Evolutionary conservation across 2,329 filamentous ascomycete genomes (phyloP), one percentile per base, ranked within the genome.

Genomic region (Fusarium beomiforme): DNA sequence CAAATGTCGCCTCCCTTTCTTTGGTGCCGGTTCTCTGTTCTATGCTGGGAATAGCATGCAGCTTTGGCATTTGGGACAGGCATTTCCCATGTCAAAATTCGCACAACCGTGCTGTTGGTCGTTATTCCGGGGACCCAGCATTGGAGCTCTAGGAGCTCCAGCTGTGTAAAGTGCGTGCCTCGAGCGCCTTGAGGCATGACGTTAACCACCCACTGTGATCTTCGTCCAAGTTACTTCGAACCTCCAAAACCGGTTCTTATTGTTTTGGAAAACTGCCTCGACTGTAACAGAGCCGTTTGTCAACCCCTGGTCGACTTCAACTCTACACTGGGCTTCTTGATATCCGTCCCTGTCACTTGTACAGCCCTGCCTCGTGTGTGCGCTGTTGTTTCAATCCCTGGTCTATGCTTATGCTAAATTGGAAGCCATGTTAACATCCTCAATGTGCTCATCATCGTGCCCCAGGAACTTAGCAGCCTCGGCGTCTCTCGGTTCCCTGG

Each of bases 21-120:
- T 74, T 61, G 67, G 66, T 65, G 56, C 64, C 64, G 69, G 69
- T 16, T 53, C 61, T 70, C 47, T 56, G 55, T 64, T 59, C 65
- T 67, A 56, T 39, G 62, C 71, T 74, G 37, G 71, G 70, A 67
- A 73, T 71, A 76, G 71, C 64, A 72, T 64, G 23, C 70, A 67
- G 60, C 49, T 65, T 61, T 43, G 60, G 47, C 44, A 49, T 54
- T 21, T 29, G 39, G 43, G 56, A 60, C 70, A 75, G 66, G 71
- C 71, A 73, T 75, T 64, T 73, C 49, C 69, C 72, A 69, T 71
- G 64, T 44, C 65, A 53, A 49, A 51, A 63, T 41, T 56, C 49
- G 46, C 65, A 44, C 54, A 64, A 44, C 69, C 59, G 67, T 64
- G 65, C 61, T 71, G 50, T 36, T 65, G 60, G 49, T 37, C 34